These are phyloP conservation scores for Cryptococcus sp. DNA, from an alignment of 1,284 basidiomycete species.

Conservation along the genomic window DNA sequence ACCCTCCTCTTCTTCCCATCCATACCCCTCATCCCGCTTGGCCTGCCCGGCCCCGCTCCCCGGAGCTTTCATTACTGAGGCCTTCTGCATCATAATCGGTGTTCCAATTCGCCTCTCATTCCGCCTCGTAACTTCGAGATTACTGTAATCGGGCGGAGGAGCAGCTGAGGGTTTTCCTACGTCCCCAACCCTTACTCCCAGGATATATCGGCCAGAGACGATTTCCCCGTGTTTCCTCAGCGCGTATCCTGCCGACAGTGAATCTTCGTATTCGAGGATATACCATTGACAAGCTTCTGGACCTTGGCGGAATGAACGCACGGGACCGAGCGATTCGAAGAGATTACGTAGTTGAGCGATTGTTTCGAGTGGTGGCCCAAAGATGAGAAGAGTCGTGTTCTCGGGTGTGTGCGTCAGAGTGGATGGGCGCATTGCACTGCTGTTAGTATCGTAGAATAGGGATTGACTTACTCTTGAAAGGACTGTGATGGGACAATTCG, in stretches of 20 bases:
- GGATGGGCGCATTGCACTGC: constrained; percentile 11
- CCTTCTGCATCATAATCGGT: constrained; percentile 20
- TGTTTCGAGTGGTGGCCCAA: constrained; percentile 35
- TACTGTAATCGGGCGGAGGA: not conserved
- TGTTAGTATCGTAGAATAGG: not conserved
- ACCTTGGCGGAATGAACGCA: constrained; percentile 31
- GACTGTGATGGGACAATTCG: not conserved
- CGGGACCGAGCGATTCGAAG: constrained; percentile 30
- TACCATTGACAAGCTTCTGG: constrained; percentile 42
- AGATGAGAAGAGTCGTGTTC: constrained; percentile 38
- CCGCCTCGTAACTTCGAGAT: not conserved
- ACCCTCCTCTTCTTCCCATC: constrained; percentile 29
- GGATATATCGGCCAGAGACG: constrained; percentile 35
- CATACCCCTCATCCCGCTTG: constrained; percentile 23
- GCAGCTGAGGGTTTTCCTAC: constrained; percentile 10
- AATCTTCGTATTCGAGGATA: constrained; percentile 28
- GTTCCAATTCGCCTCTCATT: constrained; percentile 15
- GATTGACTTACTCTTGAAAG: not conserved
- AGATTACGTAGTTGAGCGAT: constrained; percentile 29
- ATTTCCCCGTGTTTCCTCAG: constrained; percentile 42
- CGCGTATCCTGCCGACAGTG: constrained; percentile 30
- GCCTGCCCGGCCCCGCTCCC: constrained; percentile 1
- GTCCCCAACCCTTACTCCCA: constrained; percentile 38
- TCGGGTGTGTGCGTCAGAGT: constrained; percentile 23
- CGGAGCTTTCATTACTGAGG: constrained; percentile 14